These are phyloP conservation scores for Gonapodya prolifera DNA, from an alignment of 192 early-diverging fungal genomes.

Conservation along the genomic window DNA sequence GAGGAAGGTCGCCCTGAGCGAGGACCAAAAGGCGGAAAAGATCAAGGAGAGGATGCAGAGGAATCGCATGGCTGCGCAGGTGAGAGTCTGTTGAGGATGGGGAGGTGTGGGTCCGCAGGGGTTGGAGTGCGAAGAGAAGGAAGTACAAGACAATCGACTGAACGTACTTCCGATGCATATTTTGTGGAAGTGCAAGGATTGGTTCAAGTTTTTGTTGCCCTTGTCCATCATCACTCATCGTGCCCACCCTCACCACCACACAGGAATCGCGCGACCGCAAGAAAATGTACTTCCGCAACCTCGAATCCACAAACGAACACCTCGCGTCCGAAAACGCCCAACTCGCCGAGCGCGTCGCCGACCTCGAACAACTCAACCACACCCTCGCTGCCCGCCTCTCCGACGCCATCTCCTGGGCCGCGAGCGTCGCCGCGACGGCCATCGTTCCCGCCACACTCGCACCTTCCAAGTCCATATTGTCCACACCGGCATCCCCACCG, in stretches of 20 bases:
- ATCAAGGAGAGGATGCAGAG: background rate
- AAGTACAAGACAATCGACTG: too few species aligned
- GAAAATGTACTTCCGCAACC: background rate
- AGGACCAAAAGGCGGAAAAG: background rate
- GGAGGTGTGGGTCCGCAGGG: too few species aligned
- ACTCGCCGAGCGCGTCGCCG: background rate
- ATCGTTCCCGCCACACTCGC: background rate
- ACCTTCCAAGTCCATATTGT: background rate
- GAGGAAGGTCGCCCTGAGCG: background rate
- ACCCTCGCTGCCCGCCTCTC: background rate
- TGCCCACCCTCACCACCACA: too few species aligned
- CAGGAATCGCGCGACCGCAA: background rate
- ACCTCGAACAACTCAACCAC: background rate
- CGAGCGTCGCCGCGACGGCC: background rate
- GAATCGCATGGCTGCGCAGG: background rate
- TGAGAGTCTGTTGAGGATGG: too few species aligned
- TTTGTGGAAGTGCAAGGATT: too few species aligned
- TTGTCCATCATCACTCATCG: too few species aligned
- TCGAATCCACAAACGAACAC: background rate
- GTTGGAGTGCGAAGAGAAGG: too few species aligned
- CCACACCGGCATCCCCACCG: background rate
- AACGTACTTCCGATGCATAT: too few species aligned
- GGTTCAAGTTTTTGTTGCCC: too few species aligned
- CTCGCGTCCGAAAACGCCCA: background rate
- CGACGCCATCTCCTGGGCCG: background rate